Evolutionary conservation across 2,329 filamentous ascomycete genomes (phyloP).

Genomic region (Clarireedia hainanense): DNA sequence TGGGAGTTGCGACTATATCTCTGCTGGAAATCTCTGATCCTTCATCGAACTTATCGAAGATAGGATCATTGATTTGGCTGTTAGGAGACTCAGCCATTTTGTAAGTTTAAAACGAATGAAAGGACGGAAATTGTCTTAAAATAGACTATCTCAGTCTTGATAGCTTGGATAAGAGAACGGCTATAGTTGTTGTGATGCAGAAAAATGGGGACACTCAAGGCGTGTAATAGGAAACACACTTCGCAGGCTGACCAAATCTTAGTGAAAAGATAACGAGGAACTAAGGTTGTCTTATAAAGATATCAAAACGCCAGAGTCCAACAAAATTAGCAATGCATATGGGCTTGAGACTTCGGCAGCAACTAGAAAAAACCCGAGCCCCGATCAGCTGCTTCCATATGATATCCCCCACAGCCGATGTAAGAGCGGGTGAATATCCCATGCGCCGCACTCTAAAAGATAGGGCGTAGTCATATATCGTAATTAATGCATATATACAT

Average conservation of each 20-base stretch:
- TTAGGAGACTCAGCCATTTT: slow-evolving; percentile 19
- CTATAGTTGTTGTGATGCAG: background rate
- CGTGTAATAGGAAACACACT: background rate
- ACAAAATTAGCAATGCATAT: background rate
- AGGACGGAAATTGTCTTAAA: background rate
- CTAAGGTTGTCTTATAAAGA: slow-evolving; percentile 1
- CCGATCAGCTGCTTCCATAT: slow-evolving; percentile 23
- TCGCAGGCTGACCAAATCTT: background rate
- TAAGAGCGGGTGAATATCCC: slow-evolving; percentile 23
- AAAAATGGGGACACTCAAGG: background rate
- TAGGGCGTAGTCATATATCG: slow-evolving; percentile 10
- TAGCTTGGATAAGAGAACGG: background rate
- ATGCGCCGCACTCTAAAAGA: slow-evolving; percentile 15
- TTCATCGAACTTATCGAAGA: slow-evolving; percentile 23
- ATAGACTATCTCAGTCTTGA: background rate
- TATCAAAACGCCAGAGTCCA: background rate
- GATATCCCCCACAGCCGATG: slow-evolving; percentile 22
- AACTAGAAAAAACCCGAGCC: background rate
- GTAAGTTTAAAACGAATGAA: background rate
- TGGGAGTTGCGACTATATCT: slow-evolving; percentile 21
- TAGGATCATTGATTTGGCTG: slow-evolving; percentile 19
- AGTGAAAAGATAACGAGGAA: background rate
- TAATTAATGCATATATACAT: slow-evolving; percentile 13
- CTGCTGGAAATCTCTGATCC: slow-evolving; percentile 20
- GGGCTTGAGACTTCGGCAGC: background rate